Evolutionary conservation across 2,329 filamentous ascomycete species (phyloP).

Genomic region (Helotiales sp.): DNA sequence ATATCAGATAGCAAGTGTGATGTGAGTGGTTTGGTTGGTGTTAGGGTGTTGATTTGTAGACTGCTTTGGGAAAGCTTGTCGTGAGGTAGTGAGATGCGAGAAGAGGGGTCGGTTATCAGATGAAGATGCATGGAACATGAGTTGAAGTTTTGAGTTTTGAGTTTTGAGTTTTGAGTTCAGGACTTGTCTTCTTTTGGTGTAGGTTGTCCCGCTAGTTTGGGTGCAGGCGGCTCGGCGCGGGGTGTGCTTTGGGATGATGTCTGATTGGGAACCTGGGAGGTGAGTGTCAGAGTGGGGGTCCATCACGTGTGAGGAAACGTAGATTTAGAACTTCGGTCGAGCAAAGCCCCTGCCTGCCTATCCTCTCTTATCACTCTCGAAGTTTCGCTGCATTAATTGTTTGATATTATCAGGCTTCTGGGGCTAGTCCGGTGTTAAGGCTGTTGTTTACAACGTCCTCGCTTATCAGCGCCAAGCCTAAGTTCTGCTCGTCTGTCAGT

Average conservation of each 20-base stretch:
- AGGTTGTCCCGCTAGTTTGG: neutral
- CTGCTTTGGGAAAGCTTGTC: neutral
- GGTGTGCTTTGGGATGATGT: neutral
- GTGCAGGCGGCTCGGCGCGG: neutral
- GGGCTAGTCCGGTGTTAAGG: no score
- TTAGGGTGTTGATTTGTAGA: neutral
- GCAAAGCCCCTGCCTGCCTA: no score
- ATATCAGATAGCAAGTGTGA: no score
- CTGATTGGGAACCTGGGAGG: neutral
- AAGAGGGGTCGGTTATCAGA: neutral
- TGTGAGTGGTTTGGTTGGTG: neutral
- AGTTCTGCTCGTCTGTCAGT: no score
- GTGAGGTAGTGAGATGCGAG: neutral
- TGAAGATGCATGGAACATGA: neutral
- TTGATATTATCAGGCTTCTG: no score
- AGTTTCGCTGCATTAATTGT: no score
- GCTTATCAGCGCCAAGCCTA: no score
- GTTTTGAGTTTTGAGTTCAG: neutral
- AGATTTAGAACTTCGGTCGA: no score
- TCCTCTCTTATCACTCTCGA: no score
- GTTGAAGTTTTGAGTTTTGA: neutral
- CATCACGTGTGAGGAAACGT: no score
- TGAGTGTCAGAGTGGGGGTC: neutral
- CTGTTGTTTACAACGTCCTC: no score
- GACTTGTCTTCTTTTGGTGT: slow-evolving; percentile 1